Conservation (phyloP, 768 basidiomycete genomes). For the Termitomyces sp. region DNA sequence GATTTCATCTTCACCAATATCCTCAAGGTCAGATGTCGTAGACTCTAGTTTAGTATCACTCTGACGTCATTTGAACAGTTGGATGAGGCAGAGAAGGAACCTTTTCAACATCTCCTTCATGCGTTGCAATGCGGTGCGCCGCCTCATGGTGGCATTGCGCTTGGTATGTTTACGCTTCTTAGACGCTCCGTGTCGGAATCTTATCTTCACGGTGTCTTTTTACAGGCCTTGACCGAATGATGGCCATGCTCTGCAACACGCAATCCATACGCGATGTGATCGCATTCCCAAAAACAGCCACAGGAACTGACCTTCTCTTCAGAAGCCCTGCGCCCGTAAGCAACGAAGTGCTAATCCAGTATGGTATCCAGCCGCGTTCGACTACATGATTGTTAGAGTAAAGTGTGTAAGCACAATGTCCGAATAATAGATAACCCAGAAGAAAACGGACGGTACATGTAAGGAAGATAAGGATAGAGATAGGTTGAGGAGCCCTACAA, state of each 20-base stretch:
- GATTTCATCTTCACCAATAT: conserved; percentile 75
- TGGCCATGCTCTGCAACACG: conserved; percentile 86
- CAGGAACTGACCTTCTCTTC: conserved; percentile 84
- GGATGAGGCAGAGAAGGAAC: conserved; percentile 60
- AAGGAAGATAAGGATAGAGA: conserved; percentile 14
- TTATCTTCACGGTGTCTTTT: conserved; percentile 1
- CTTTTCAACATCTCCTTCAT: conserved; percentile 83
- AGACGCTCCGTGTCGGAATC: conserved; percentile 6
- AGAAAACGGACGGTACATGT: conserved; percentile 17
- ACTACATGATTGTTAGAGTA: conserved; percentile 16
- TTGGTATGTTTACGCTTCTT: conserved; percentile 52
- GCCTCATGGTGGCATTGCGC: conserved; percentile 92
- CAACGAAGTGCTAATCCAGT: conserved; percentile 53
- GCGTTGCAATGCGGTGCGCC: conserved; percentile 90
- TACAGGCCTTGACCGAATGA: conserved; percentile 87
- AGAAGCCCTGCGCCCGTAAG: conserved; percentile 72
- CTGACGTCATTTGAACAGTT: conserved; percentile 44
- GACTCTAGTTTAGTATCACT: not conserved
- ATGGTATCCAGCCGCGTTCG: conserved; percentile 46
- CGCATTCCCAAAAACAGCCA: conserved; percentile 90
- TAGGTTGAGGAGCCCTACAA: conserved; percentile 8
- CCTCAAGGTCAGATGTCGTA: conserved; percentile 56
- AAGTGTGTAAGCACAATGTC: conserved; percentile 2
- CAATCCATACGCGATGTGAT: conserved; percentile 93
- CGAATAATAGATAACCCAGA: conserved; percentile 17